Conservation (phyloP, 345 rosid species). For the Moricandia moricandioides region DNA sequence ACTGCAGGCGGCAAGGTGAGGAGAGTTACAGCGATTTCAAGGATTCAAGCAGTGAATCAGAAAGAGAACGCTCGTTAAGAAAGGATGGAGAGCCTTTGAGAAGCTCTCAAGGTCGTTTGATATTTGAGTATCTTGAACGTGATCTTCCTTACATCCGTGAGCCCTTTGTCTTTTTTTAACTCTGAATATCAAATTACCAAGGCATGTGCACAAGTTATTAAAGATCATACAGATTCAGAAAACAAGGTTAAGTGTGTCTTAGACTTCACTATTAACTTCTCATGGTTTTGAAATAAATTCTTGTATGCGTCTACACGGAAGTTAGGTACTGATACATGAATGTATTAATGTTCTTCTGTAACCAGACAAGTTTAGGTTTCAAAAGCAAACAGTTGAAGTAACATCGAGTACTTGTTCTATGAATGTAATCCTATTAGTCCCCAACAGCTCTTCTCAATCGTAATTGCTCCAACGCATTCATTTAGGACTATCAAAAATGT, state of each 20-base stretch:
- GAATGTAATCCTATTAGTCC: no score
- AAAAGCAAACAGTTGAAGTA: slow-evolving; percentile 6
- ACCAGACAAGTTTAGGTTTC: not conserved
- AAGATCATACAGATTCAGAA: not conserved
- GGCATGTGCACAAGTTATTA: not conserved
- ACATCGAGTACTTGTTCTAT: not conserved
- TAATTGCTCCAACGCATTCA: no score
- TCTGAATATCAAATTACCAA: slow-evolving; percentile 1
- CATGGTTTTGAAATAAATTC: not conserved
- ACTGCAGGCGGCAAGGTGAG: slow-evolving; percentile 47
- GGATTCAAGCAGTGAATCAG: slow-evolving; percentile 67
- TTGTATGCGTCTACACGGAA: slow-evolving; percentile 13
- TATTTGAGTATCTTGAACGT: slow-evolving; percentile 76
- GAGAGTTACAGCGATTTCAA: slow-evolving; percentile 75
- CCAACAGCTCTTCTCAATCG: no score
- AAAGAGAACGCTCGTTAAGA: slow-evolving; percentile 53
- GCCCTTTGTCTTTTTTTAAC: slow-evolving; percentile 49
- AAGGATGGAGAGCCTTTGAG: slow-evolving; percentile 54
- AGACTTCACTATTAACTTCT: not conserved
- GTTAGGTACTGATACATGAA: slow-evolving; percentile 13
- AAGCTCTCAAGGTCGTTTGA: slow-evolving; percentile 47
- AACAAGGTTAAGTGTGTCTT: slow-evolving; percentile 2
- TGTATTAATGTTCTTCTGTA: not conserved
- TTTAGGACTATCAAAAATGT: no score
- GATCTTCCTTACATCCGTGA: slow-evolving; percentile 81